Conservation (phyloP, 352 stramenopile genomes). For the Bremia lactucae region DNA sequence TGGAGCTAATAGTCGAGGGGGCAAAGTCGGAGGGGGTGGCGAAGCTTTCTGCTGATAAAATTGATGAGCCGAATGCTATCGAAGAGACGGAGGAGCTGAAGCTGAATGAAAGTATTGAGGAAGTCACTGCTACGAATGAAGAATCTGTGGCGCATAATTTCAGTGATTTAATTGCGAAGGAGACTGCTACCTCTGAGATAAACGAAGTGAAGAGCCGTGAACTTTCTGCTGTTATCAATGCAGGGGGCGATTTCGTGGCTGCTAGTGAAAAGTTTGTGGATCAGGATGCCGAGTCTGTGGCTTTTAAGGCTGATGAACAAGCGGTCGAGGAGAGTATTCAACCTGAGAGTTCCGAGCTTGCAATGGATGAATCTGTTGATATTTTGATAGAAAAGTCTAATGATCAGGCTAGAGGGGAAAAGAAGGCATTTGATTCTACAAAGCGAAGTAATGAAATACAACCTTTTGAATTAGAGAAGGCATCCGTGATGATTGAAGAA, state of each 20-base stretch:
- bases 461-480: too few relatives aligned
- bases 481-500: too few relatives aligned
- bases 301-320: not conserved
- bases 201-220: not conserved
- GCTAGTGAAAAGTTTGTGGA: not conserved
- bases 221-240: not conserved
- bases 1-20: not conserved
- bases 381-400: too few relatives aligned
- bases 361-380: too few relatives aligned
- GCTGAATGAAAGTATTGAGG: not conserved
- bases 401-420: too few relatives aligned
- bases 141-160: conserved; percentile 1
- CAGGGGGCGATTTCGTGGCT: not conserved
- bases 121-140: not conserved
- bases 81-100: not conserved
- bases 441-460: too few relatives aligned
- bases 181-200: not conserved
- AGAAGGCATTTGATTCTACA: too few relatives aligned
- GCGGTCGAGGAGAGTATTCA: not conserved
- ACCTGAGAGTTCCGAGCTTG: too few relatives aligned
- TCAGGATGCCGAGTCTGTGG: not conserved
- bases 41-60: conserved; percentile 2
- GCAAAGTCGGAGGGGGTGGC: not conserved
- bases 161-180: not conserved
- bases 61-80: not conserved